Conservation (phyloP, 768 basidiomycete species). For the Roridomyces roridus region DNA sequence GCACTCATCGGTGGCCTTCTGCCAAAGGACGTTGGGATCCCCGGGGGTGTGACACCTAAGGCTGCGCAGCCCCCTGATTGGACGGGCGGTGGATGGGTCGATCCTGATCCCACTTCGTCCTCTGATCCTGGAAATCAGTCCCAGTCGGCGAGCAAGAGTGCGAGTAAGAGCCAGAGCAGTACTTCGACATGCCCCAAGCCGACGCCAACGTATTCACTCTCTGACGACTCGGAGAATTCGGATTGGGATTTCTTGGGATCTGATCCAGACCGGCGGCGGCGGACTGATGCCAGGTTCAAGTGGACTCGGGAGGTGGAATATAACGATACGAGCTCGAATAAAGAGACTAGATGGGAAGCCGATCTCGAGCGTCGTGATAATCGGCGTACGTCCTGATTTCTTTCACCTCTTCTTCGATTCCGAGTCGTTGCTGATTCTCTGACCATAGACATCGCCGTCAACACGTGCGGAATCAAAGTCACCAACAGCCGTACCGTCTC, state of each 20-base stretch:
- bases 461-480: background rate
- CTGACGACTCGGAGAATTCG: constrained; percentile 1
- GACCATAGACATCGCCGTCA: background rate
- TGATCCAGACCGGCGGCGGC: background rate
- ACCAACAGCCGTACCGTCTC: background rate
- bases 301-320: too few relatives aligned
- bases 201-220: background rate
- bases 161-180: too few relatives aligned
- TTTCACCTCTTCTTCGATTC: background rate
- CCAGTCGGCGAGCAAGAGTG: background rate
- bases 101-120: background rate
- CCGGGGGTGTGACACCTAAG: background rate
- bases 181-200: too few relatives aligned
- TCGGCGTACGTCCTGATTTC: background rate
- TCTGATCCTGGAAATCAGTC: background rate
- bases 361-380: background rate
- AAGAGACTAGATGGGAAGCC: too few relatives aligned
- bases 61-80: background rate
- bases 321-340: too few relatives aligned
- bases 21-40: constrained; percentile 3
- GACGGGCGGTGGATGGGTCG: background rate
- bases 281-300: background rate
- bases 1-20: background rate
- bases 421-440: background rate
- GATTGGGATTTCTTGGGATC: constrained; percentile 2